A percentile compares a stretch with the other conserved stretches of the same genome.
These are phyloP conservation scores for Blastobotrys muscicola DNA, from an alignment of 805 yeast genomes.

Conservation along the genomic window DNA sequence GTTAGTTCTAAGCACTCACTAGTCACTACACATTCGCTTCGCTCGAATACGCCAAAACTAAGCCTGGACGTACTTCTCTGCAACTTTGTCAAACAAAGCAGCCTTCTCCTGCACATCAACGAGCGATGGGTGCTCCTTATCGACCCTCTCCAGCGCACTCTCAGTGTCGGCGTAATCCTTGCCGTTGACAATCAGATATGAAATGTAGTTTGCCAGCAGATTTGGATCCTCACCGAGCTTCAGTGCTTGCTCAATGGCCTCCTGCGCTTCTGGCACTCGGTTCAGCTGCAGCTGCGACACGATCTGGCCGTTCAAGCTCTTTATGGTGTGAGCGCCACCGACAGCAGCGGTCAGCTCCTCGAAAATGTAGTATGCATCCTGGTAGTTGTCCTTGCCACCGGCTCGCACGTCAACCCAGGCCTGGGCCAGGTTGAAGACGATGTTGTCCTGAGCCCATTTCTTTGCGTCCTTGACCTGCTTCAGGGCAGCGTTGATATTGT, in stretches of 20 bases:
- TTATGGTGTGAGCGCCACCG: constrained; percentile 37
- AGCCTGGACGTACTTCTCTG: constrained; percentile 20
- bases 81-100: constrained; percentile 58
- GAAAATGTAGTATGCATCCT: constrained; percentile 33
- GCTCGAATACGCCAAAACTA: too few relatives aligned
- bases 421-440: constrained; percentile 69
- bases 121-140: constrained; percentile 50
- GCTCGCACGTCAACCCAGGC: constrained; percentile 51
- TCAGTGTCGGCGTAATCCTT: constrained; percentile 34
- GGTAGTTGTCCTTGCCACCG: constrained; percentile 29
- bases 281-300: constrained; percentile 41
- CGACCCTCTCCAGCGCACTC: constrained; percentile 35
- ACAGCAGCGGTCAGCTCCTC: constrained; percentile 76
- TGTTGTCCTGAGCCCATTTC: constrained; percentile 55
- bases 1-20: too few relatives aligned
- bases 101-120: constrained; percentile 53
- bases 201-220: constrained; percentile 52
- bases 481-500: constrained; percentile 38
- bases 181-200: constrained; percentile 50
- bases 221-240: constrained; percentile 32
- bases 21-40: too few relatives aligned
- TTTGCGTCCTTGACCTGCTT: constrained; percentile 37
- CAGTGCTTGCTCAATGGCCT: constrained; percentile 72
- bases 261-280: constrained; percentile 44
- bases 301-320: constrained; percentile 52